Conservation (phyloP, 2,329 filamentous ascomycete genomes). For the Diaporthe sp. region DNA sequence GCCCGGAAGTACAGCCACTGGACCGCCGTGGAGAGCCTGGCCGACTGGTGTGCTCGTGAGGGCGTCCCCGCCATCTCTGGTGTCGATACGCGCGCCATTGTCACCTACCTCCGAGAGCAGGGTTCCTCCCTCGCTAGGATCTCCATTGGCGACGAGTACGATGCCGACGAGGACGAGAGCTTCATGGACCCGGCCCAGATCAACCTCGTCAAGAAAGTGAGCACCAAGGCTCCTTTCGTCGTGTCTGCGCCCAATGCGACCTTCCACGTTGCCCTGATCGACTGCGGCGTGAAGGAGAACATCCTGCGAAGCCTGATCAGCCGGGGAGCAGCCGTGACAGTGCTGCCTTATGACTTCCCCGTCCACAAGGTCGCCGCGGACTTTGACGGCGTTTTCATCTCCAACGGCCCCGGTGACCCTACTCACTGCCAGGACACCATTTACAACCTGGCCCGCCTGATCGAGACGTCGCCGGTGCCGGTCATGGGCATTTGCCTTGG, state of each 20-base stretch:
- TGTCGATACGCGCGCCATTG: slow-evolving; percentile 96
- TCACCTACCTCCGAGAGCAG: slow-evolving; percentile 95
- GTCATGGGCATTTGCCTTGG: slow-evolving; percentile 99
- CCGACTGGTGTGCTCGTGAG: slow-evolving; percentile 95
- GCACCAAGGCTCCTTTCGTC: slow-evolving; percentile 98
- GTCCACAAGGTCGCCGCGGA: slow-evolving; percentile 98
- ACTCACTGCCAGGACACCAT: slow-evolving; percentile 96
- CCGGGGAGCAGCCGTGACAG: slow-evolving; percentile 92
- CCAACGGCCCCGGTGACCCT: slow-evolving; percentile 97
- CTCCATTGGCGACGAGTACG: slow-evolving; percentile 96
- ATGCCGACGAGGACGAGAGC: slow-evolving; percentile 97
- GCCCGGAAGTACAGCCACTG: slow-evolving; percentile 97
- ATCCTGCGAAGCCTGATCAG: slow-evolving; percentile 94
- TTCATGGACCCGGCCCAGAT: slow-evolving; percentile 96
- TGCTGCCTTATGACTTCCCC: slow-evolving; percentile 96
- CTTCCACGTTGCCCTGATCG: slow-evolving; percentile 93
- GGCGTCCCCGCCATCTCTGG: slow-evolving; percentile 96
- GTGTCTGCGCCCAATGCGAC: slow-evolving; percentile 86
- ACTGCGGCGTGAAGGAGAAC: slow-evolving; percentile 99
- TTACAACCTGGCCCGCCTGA: slow-evolving; percentile 90
- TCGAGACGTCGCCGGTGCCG: slow-evolving; percentile 90
- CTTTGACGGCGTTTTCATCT: slow-evolving; percentile 99
- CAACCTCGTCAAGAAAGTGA: slow-evolving; percentile 95
- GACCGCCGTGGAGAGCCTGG: slow-evolving; percentile 95
- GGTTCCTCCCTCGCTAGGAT: slow-evolving; percentile 96